Percentiles rank a stretch among this genome's conserved stretches.
These are phyloP conservation scores for Exidia glandulosa DNA, from an alignment of 768 basidiomycete genomes.

Conservation along the genomic window DNA sequence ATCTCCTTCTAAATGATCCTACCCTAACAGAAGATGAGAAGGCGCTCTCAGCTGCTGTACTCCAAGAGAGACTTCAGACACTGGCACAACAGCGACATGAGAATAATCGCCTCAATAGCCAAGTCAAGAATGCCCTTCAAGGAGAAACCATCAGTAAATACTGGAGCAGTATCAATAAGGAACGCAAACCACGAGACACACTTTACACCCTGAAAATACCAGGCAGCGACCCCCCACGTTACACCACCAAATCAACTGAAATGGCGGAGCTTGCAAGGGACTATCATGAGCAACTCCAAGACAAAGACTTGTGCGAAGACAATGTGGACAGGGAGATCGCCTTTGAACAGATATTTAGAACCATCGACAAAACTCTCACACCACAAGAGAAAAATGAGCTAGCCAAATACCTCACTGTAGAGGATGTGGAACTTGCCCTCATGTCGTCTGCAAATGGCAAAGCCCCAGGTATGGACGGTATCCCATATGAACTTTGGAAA, in stretches of 20 bases:
- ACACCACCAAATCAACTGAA: not conserved
- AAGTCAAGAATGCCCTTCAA: not conserved
- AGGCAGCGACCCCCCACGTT: not conserved
- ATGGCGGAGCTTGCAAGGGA: not conserved
- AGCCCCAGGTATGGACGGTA: too few relatives aligned
- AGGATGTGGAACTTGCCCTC: too few relatives aligned
- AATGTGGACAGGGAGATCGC: not conserved
- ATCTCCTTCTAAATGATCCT: not conserved
- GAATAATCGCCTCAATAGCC: not conserved
- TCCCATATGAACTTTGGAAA: too few relatives aligned
- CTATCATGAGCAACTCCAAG: not conserved
- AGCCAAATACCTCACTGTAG: too few relatives aligned
- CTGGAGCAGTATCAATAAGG: not conserved
- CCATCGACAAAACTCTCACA: not conserved
- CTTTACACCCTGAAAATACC: not conserved
- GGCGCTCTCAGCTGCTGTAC: not conserved
- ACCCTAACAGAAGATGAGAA: not conserved
- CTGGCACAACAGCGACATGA: not conserved
- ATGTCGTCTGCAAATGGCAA: too few relatives aligned
- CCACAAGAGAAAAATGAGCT: constrained; percentile 12
- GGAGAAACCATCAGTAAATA: not conserved
- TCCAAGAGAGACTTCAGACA: not conserved
- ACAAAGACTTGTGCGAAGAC: not conserved
- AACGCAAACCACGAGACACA: not conserved
- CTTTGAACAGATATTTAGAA: not conserved